Percentiles rank a stretch among this genome's conserved stretches.
Conservation (phyloP, 2,329 filamentous ascomycete genomes). For the Ophiostoma ips region DNA sequence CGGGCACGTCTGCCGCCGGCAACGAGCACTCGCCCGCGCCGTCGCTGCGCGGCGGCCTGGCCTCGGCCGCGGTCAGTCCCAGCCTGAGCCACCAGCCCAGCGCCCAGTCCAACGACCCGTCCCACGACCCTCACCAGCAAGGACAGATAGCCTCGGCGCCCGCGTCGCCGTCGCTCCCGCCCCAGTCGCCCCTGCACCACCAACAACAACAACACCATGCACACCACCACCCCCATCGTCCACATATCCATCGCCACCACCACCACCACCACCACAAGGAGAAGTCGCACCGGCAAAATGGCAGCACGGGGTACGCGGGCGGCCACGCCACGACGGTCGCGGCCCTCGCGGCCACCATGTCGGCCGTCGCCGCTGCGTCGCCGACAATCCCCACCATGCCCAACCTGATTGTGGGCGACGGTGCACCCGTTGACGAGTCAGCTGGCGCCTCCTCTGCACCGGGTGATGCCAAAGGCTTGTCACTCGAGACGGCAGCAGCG, state of each 20-base stretch:
- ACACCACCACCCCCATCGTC: not conserved
- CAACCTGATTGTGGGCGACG: not conserved
- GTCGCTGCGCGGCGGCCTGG: not conserved
- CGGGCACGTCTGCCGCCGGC: slow-evolving; percentile 2
- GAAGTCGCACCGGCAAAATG: not conserved
- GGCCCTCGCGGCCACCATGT: slow-evolving; percentile 7
- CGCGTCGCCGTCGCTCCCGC: not conserved
- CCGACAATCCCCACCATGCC: not conserved
- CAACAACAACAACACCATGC: not conserved
- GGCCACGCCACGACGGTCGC: slow-evolving; percentile 8
- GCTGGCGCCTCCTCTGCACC: no score
- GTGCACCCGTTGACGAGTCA: no score
- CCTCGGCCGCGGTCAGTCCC: slow-evolving; percentile 2
- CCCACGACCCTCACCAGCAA: not conserved
- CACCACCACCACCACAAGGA: not conserved
- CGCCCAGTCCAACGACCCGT: no score
- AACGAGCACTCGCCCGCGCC: not conserved
- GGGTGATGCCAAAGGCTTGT: no score
- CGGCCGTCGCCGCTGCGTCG: slow-evolving; percentile 2
- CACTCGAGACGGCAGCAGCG: no score
- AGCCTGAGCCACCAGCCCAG: slow-evolving; percentile 10
- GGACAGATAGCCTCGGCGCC: not conserved
- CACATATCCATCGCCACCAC: not conserved
- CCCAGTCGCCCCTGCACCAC: no score
- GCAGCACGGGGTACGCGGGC: not conserved